Conservation (phyloP, 208 protist genomes). For the Endotrypanum monterogeii region DNA sequence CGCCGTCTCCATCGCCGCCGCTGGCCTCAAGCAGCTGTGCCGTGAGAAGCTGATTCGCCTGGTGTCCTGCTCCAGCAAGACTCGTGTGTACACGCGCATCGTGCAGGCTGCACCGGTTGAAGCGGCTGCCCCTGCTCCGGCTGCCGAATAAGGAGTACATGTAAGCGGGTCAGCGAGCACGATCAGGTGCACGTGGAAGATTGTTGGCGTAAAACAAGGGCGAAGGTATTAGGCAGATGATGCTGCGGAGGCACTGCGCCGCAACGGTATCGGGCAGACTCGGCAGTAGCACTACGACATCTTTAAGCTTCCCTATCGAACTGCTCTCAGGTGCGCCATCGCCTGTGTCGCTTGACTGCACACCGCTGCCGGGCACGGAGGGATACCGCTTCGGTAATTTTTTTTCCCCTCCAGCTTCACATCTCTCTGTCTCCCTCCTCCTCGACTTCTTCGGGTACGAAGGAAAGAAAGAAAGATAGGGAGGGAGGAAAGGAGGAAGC, state of each 20-base stretch:
- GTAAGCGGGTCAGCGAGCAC: slow-evolving; percentile 1
- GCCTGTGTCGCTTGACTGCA: neutral
- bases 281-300: neutral
- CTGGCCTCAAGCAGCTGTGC: slow-evolving; percentile 89
- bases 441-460: neutral
- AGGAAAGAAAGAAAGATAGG: neutral
- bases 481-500: neutral
- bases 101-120: slow-evolving; percentile 37
- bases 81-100: slow-evolving; percentile 81
- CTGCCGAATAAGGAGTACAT: slow-evolving; percentile 16
- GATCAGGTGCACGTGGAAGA: neutral
- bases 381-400: neutral
- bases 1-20: slow-evolving; percentile 80
- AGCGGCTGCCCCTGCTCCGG: slow-evolving; percentile 30
- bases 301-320: neutral
- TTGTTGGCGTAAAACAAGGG: neutral
- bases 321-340: neutral
- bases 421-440: neutral
- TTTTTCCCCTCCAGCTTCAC: neutral
- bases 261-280: neutral
- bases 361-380: neutral
- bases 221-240: neutral
- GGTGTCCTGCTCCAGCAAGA: slow-evolving; percentile 78
- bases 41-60: slow-evolving; percentile 80
- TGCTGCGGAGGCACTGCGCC: neutral